Percentiles rank a stretch among this genome's conserved stretches.
Evolutionary conservation across 1,284 basidiomycete species (phyloP).

Genomic region (Porodaedalea pini): DNA sequence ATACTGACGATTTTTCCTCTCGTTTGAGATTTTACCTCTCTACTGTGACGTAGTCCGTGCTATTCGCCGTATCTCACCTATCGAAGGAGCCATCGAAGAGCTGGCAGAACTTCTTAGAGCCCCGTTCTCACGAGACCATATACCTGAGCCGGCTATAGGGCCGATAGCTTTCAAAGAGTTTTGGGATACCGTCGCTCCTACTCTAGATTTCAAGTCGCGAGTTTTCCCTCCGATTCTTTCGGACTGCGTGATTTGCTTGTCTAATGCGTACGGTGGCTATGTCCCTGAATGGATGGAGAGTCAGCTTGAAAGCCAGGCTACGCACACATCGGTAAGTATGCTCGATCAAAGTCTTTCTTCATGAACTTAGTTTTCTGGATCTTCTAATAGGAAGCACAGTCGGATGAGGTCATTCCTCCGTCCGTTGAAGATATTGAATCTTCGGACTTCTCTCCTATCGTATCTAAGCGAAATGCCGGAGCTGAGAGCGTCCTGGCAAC

Average conservation of each 20-base stretch:
- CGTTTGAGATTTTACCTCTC: slow-evolving; percentile 11
- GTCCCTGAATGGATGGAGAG: slow-evolving; percentile 17
- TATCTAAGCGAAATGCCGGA: background rate
- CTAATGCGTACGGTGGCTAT: slow-evolving; percentile 11
- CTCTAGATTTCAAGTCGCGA: slow-evolving; percentile 4
- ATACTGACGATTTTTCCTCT: background rate
- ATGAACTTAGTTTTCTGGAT: background rate
- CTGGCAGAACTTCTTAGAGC: slow-evolving; percentile 6
- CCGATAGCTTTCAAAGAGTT: slow-evolving; percentile 12
- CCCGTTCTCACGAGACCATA: slow-evolving; percentile 8
- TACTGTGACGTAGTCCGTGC: slow-evolving; percentile 5
- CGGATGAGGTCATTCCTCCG: slow-evolving; percentile 5
- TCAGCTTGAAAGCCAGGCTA: background rate
- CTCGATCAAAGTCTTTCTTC: background rate
- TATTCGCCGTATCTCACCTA: background rate
- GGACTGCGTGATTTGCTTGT: slow-evolving; percentile 10
- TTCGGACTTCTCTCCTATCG: background rate
- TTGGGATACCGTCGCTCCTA: slow-evolving; percentile 12
- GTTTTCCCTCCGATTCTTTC: slow-evolving; percentile 2
- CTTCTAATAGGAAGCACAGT: background rate
- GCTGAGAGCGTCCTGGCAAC: background rate
- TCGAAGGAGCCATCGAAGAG: slow-evolving; percentile 2
- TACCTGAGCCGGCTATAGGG: slow-evolving; percentile 13
- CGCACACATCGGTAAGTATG: background rate
- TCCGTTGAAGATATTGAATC: slow-evolving; percentile 7